phyloP scores from a whole-genome alignment of 2,329 filamentous ascomycete species.

The Mariannaea elegans region DNA sequence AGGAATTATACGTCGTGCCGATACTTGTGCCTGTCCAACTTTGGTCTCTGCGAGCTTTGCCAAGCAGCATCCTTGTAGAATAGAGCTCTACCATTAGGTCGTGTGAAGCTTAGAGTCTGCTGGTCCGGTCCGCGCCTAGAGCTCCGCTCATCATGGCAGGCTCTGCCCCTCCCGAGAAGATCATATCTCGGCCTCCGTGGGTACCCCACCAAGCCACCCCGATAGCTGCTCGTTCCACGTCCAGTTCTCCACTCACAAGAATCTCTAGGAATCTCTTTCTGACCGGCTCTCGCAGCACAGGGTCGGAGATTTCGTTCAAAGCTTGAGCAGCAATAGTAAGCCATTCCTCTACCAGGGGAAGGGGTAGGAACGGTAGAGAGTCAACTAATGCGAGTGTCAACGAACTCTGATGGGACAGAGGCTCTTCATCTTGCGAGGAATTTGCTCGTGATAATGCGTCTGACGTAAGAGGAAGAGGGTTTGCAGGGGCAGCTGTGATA shows the following conservation, averaged over 20 bases:
- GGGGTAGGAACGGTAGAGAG: slow-evolving; percentile 76
- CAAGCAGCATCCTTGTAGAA: too few species aligned
- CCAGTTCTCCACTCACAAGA: slow-evolving; percentile 83
- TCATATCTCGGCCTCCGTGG: slow-evolving; percentile 61
- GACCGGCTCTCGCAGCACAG: slow-evolving; percentile 68
- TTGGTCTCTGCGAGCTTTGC: not conserved
- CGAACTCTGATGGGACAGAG: slow-evolving; percentile 80
- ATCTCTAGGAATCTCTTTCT: slow-evolving; percentile 82
- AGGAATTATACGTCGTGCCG: too few species aligned
- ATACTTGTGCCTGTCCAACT: not conserved
- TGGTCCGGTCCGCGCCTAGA: slow-evolving; percentile 46
- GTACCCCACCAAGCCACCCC: slow-evolving; percentile 89
- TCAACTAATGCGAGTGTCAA: slow-evolving; percentile 82
- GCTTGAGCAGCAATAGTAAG: slow-evolving; percentile 75
- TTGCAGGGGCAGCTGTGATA: slow-evolving; percentile 60
- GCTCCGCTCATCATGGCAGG: slow-evolving; percentile 65
- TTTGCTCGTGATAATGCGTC: slow-evolving; percentile 46
- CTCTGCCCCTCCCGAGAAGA: slow-evolving; percentile 46
- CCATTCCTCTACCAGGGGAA: slow-evolving; percentile 81
- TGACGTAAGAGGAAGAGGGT: slow-evolving; percentile 51
- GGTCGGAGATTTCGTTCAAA: slow-evolving; percentile 70
- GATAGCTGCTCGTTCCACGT: slow-evolving; percentile 81
- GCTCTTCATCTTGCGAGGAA: slow-evolving; percentile 40
- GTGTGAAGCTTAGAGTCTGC: slow-evolving; percentile 46
- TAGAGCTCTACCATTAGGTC: not conserved